phyloP scores from a whole-genome alignment of 371 early-diverging fungal genomes.

The Umbelopsis sp. region DNA sequence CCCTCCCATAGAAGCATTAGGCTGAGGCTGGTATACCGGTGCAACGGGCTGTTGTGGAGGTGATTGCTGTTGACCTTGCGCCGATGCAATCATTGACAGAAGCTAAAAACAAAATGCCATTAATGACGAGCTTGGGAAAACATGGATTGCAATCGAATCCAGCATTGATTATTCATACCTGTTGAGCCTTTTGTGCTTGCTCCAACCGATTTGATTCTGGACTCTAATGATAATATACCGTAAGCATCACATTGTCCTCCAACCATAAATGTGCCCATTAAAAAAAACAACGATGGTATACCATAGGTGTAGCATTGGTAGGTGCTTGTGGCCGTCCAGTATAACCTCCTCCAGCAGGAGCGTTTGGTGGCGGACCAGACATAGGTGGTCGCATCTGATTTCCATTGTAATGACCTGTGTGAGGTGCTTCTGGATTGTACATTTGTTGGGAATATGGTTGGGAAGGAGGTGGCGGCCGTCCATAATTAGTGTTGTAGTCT shows the following conservation, averaged over 20 bases:
- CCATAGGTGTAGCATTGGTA: neutral
- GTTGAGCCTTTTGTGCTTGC: conserved; percentile 38
- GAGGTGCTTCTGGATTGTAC: conserved; percentile 16
- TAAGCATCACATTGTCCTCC: neutral
- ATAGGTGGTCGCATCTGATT: neutral
- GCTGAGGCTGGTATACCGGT: conserved; percentile 17
- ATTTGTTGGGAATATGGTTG: neutral
- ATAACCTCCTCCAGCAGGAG: conserved; percentile 8
- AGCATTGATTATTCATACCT: conserved; percentile 21
- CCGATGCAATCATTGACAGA: conserved; percentile 26
- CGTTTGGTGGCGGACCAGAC: neutral
- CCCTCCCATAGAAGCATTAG: neutral
- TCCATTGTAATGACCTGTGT: neutral
- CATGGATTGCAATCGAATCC: neutral
- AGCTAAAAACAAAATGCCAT: conserved; percentile 17
- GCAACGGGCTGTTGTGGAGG: conserved; percentile 10
- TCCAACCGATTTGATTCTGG: conserved; percentile 27
- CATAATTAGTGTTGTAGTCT: conserved; percentile 15
- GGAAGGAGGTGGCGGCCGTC: neutral
- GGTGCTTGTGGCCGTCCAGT: neutral
- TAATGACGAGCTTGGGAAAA: neutral
- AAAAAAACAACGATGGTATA: neutral
- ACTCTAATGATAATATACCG: neutral
- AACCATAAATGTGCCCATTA: neutral
- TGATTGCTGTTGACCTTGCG: conserved; percentile 14